Percentiles rank a stretch among this genome's conserved stretches.
Evolutionary conservation across 352 stramenopile species (phyloP).

Genomic region (Elongisporangium undulatum): DNA sequence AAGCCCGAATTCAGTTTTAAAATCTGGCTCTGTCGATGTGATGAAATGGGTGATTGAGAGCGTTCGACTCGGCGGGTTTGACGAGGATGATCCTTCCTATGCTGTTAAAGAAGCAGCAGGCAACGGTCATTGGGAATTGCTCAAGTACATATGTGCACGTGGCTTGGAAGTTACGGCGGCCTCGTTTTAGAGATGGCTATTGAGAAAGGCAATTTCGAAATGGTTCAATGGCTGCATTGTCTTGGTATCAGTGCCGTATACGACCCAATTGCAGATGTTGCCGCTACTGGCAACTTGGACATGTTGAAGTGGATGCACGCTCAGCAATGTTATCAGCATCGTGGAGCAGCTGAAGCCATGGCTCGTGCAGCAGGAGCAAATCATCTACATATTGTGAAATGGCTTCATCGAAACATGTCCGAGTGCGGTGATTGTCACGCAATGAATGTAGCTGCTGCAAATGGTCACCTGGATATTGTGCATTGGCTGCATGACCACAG

Average conservation of each 20-base stretch:
- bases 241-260: not conserved
- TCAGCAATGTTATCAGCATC: not conserved
- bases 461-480: slow-evolving; percentile 14
- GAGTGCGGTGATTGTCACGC: slow-evolving; percentile 11
- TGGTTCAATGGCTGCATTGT: slow-evolving; percentile 16
- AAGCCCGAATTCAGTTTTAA: no score
- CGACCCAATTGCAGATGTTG: slow-evolving; percentile 13
- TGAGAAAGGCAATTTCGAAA: slow-evolving; percentile 1
- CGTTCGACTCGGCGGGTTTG: not conserved
- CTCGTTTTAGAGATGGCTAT: no score
- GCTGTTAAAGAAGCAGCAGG: not conserved
- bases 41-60: not conserved
- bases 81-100: not conserved
- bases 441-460: slow-evolving; percentile 14
- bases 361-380: slow-evolving; percentile 12
- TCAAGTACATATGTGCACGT: slow-evolving; percentile 12
- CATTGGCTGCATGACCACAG: slow-evolving; percentile 14
- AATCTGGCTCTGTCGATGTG: not conserved
- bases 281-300: slow-evolving; percentile 8
- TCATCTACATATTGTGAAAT: slow-evolving; percentile 13
- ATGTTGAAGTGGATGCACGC: slow-evolving; percentile 16
- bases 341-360: not conserved
- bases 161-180: not conserved
- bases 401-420: slow-evolving; percentile 2
- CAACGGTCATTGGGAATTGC: not conserved